Conservation (phyloP, 2,329 filamentous ascomycete genomes). For the Didymella arachidicola region DNA sequence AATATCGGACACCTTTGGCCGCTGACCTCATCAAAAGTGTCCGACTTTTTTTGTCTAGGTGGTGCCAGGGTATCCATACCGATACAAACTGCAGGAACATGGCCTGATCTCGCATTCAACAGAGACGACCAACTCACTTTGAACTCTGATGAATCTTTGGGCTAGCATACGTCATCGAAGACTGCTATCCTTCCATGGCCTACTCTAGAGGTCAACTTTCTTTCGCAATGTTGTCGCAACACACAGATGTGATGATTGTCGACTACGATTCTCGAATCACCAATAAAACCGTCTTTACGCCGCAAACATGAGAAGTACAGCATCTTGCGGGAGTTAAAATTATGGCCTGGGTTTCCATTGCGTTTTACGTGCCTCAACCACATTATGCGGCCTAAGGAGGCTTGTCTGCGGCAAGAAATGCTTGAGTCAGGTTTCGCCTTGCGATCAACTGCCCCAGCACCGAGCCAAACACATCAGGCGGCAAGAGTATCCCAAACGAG, state of each 20-base stretch:
- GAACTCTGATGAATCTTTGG: too few relatives aligned
- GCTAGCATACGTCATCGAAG: too few relatives aligned
- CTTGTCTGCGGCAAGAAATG: slow-evolving; percentile 10
- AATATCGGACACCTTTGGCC: too few relatives aligned
- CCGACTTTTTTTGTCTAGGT: too few relatives aligned
- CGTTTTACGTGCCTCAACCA: background rate
- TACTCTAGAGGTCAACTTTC: background rate
- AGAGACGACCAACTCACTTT: background rate
- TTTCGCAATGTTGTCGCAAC: background rate
- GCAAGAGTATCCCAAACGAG: background rate
- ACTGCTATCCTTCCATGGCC: too few relatives aligned
- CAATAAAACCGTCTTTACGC: background rate
- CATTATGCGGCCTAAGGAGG: slow-evolving; percentile 11
- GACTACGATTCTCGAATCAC: background rate
- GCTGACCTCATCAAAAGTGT: too few relatives aligned
- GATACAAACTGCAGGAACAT: background rate
- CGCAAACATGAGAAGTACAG: background rate
- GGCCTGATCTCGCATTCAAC: background rate
- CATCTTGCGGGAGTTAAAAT: background rate
- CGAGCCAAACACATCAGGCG: background rate
- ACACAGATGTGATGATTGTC: too few relatives aligned
- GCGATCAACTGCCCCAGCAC: background rate
- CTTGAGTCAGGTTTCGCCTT: slow-evolving; percentile 5
- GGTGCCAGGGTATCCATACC: background rate
- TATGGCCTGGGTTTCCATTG: background rate